Base-by-base conservation (phyloP, 805 yeast genomes). In the Kodamaea leandrae region DNA sequence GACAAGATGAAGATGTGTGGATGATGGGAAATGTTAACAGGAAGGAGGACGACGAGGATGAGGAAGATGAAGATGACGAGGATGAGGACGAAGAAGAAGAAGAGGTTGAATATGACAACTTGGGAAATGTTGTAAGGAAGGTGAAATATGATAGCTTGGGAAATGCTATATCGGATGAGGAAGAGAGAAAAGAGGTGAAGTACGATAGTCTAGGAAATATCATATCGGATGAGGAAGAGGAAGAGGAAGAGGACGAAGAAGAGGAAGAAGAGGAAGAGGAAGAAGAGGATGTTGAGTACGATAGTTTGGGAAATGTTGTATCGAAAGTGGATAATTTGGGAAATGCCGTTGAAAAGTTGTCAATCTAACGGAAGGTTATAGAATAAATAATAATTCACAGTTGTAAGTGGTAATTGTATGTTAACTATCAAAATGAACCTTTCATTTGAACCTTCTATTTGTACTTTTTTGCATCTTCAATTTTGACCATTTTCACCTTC, bases 11-110 rank as follows among this genome's bases (percentile, higher is more conserved):
- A 13, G 96, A 86, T 60, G 60, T 83, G 4, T 86, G 95, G 95
- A 66, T 76, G 61, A 74, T 79, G 66, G 95, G 95, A 0, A 86
- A 85, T 52, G 82, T 83, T 3, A 87, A 87, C 49, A 77, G 83
- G 46, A 41, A 37, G 48, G 63, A 61, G 24, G 50, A 48, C 42
- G 26, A 48, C 35, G 39, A 36, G 42, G 37, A 50, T 37, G 43
- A 42, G 3, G 47, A 45, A 2, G 50, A 42, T 6, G 52, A 46
- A 8, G 53, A 49, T 3, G 51, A 42, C 3, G 55, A 48, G 12
- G 53, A 41, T 9, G 61, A 41, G 7, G 48, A 48, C 4, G 53
- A 46, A 15, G 49, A 43, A 9, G 57, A 47, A 5, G 43, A 27
- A 35, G 20, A 46, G 37, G 35, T 32, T 4, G 32, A 32, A 18